These are phyloP conservation scores for Pleurostoma richardsiae DNA, from an alignment of 2,329 filamentous ascomycete species.

Conservation along the genomic window DNA sequence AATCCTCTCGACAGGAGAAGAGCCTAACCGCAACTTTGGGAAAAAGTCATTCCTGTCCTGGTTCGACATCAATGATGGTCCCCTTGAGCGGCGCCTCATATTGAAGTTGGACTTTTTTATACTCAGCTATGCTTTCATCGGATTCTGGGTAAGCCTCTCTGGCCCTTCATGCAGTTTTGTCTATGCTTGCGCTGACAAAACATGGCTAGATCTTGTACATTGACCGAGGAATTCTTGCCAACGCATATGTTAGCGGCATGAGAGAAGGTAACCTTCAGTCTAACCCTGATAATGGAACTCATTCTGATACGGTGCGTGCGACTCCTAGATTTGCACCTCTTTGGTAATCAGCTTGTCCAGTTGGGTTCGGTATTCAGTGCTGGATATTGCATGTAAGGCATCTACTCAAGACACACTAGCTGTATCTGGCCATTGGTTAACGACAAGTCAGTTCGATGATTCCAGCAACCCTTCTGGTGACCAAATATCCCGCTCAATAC, in stretches of 20 bases:
- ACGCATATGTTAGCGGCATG: conserved; percentile 19
- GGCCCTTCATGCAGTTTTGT: conserved; percentile 5
- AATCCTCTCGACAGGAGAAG: not conserved
- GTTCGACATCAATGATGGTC: conserved; percentile 34
- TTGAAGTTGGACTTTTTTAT: conserved; percentile 50
- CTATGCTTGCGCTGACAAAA: not conserved
- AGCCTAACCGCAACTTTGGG: not conserved
- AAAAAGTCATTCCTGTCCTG: not conserved
- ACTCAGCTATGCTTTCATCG: conserved; percentile 49
- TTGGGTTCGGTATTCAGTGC: conserved; percentile 47
- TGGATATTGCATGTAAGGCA: conserved; percentile 33
- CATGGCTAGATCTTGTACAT: not conserved
- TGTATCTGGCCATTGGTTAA: not conserved
- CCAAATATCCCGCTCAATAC: conserved; percentile 38
- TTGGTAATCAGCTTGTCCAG: conserved; percentile 28
- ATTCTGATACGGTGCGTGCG: no score
- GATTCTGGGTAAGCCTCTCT: conserved; percentile 46
- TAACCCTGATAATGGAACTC: no score
- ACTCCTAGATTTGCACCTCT: conserved; percentile 3
- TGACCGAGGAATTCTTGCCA: conserved; percentile 27
- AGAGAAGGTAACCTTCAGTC: conserved; percentile 3
- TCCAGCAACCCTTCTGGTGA: conserved; percentile 46
- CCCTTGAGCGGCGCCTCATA: conserved; percentile 45
- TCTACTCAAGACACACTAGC: not conserved
- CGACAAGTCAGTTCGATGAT: conserved; percentile 30